Evolutionary conservation across 345 rosid genomes (phyloP).

Genomic region (Capsella bursapastoris): DNA sequence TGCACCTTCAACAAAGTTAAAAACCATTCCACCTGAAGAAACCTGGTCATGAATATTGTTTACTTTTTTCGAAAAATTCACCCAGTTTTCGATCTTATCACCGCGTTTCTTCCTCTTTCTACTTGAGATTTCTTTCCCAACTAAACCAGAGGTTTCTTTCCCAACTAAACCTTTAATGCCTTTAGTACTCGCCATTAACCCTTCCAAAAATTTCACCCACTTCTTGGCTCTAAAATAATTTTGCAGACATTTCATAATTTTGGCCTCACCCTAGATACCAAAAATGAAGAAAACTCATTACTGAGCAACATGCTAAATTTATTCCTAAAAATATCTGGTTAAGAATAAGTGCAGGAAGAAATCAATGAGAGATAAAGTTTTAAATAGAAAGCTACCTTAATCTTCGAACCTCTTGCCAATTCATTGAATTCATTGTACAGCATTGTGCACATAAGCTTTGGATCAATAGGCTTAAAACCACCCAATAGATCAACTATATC

Average conservation of each 20-base stretch:
- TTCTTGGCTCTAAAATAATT: conserved; percentile 53
- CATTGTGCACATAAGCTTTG: conserved; percentile 67
- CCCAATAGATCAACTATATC: conserved; percentile 94
- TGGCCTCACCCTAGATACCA: conserved; percentile 56
- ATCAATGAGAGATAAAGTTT: conserved; percentile 1
- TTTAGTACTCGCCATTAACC: conserved; percentile 54
- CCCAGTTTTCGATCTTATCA: conserved; percentile 54
- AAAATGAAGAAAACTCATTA: conserved; percentile 34
- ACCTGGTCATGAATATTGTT: conserved; percentile 61
- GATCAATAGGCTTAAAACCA: conserved; percentile 92
- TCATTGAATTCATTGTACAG: conserved; percentile 70
- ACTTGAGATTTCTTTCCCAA: conserved; percentile 43
- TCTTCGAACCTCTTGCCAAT: conserved; percentile 59
- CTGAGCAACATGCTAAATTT: conserved; percentile 31
- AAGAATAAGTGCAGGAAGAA: conserved; percentile 13
- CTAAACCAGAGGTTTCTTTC: conserved; percentile 43
- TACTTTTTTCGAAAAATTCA: conserved; percentile 56
- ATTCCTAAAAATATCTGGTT: conserved; percentile 8
- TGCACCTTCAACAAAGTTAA: conserved; percentile 97
- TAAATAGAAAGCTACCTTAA: conserved; percentile 52
- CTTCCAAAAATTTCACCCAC: conserved; percentile 62
- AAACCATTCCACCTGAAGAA: conserved; percentile 79
- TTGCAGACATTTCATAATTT: conserved; percentile 51
- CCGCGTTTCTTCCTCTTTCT: conserved; percentile 73
- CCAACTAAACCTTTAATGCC: conserved; percentile 33